Evolutionary conservation across 2,329 filamentous ascomycete species (phyloP).

Genomic region (Fusarium subglutinans): DNA sequence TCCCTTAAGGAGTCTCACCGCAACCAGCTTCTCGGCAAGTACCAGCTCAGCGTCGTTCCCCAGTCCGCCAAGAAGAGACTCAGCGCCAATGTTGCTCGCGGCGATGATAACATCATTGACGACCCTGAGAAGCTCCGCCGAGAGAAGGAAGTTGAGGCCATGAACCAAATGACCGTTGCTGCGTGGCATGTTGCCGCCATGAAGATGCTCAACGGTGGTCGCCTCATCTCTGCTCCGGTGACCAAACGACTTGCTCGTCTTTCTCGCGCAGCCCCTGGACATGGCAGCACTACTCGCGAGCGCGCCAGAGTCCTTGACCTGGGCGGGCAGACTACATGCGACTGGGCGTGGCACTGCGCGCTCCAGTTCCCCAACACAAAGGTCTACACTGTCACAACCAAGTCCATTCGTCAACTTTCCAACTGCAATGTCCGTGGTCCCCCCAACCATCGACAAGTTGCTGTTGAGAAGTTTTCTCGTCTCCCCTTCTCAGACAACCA

Average conservation of each 20-base stretch:
- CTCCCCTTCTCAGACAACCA: conserved; percentile 86
- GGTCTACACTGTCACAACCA: conserved; percentile 87
- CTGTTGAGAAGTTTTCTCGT: conserved; percentile 78
- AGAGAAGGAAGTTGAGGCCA: conserved; percentile 84
- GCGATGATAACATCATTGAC: conserved; percentile 71
- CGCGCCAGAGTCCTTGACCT: conserved; percentile 82
- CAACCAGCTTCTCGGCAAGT: conserved; percentile 85
- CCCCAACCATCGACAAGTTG: conserved; percentile 84
- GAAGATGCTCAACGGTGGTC: conserved; percentile 71
- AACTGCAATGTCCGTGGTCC: conserved; percentile 84
- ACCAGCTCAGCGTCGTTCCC: conserved; percentile 76
- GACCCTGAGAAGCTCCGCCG: conserved; percentile 70
- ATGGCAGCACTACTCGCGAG: conserved; percentile 56
- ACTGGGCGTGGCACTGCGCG: conserved; percentile 96
- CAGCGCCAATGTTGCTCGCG: conserved; percentile 77
- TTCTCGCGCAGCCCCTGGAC: conserved; percentile 58
- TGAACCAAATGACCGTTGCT: conserved; percentile 72
- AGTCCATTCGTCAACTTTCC: conserved; percentile 73
- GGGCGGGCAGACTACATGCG: conserved; percentile 83
- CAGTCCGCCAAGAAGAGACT: conserved; percentile 76
- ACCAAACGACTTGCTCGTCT: conserved; percentile 68
- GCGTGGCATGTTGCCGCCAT: conserved; percentile 70
- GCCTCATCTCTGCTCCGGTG: conserved; percentile 70
- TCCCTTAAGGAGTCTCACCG: conserved; percentile 77
- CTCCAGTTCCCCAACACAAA: conserved; percentile 85